Evolutionary conservation across 2,329 filamentous ascomycete species (phyloP).

Genomic region (Apiospora marii): DNA sequence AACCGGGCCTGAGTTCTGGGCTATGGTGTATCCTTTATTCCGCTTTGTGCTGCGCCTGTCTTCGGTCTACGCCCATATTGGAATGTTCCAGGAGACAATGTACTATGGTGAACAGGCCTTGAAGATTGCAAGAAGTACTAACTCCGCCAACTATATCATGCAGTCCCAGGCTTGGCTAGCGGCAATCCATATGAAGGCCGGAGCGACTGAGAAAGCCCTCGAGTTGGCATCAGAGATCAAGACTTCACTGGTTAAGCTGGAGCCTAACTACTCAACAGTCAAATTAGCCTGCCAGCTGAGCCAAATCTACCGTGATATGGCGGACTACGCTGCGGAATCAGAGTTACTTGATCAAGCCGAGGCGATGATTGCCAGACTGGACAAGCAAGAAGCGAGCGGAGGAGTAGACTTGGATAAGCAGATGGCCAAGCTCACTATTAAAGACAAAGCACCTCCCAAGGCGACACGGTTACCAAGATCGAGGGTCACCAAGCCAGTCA

Average conservation of each 20-base stretch:
- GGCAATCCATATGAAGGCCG: constrained; percentile 63
- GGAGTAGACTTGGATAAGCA: constrained; percentile 45
- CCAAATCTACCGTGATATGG: constrained; percentile 60
- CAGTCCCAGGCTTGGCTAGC: constrained; percentile 64
- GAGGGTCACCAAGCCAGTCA: constrained; percentile 34
- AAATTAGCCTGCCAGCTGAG: constrained; percentile 63
- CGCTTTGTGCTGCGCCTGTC: constrained; percentile 77
- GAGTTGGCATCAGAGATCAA: constrained; percentile 63
- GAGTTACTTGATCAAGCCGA: constrained; percentile 59
- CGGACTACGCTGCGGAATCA: constrained; percentile 52
- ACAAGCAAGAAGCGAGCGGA: constrained; percentile 26
- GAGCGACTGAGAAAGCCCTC: constrained; percentile 64
- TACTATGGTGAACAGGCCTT: constrained; percentile 88
- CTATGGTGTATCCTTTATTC: constrained; percentile 76
- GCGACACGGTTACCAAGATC: constrained; percentile 33
- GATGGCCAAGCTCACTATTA: constrained; percentile 45
- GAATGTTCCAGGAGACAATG: constrained; percentile 85
- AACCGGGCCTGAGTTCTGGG: constrained; percentile 79
- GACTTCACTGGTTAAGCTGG: constrained; percentile 55
- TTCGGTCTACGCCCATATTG: constrained; percentile 80
- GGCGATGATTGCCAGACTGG: constrained; percentile 50
- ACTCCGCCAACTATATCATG: constrained; percentile 65
- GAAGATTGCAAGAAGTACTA: constrained; percentile 75
- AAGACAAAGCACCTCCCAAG: constrained; percentile 40
- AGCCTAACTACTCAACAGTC: constrained; percentile 53